These are phyloP conservation scores for Athelia psychrophila DNA, from an alignment of 1,284 basidiomycete genomes.

Conservation along the genomic window DNA sequence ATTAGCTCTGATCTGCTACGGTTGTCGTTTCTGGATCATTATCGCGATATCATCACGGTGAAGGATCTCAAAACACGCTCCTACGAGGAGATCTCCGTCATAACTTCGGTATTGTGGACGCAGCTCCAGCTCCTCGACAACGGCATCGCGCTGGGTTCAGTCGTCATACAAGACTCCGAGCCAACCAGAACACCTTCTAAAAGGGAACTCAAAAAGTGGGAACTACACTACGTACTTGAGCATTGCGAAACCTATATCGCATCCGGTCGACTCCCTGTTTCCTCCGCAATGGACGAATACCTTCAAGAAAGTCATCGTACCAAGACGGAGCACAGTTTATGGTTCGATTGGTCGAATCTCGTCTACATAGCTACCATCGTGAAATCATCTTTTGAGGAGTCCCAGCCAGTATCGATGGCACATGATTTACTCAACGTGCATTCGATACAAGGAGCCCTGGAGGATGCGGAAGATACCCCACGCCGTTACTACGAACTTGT, in stretches of 20 bases:
- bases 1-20: slow-evolving; percentile 49
- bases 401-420: slow-evolving; percentile 22
- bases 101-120: slow-evolving; percentile 55
- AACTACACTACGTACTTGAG: slow-evolving; percentile 52
- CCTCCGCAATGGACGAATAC: slow-evolving; percentile 50
- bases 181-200: slow-evolving; percentile 23
- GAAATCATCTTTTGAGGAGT: slow-evolving; percentile 42
- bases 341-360: slow-evolving; percentile 68
- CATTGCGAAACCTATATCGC: slow-evolving; percentile 51
- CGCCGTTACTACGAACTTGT: slow-evolving; percentile 55
- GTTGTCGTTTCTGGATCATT: slow-evolving; percentile 51
- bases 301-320: slow-evolving; percentile 42
- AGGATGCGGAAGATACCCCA: slow-evolving; percentile 12
- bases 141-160: slow-evolving; percentile 62
- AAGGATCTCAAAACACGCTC: slow-evolving; percentile 42
- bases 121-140: slow-evolving; percentile 66
- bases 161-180: slow-evolving; percentile 42
- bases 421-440: slow-evolving; percentile 46
- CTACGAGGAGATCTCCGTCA: slow-evolving; percentile 69
- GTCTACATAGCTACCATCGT: slow-evolving; percentile 55
- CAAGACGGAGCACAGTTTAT: slow-evolving; percentile 41
- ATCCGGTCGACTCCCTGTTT: slow-evolving; percentile 36
- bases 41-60: slow-evolving; percentile 41
- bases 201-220: slow-evolving; percentile 46
- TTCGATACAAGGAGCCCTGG: slow-evolving; percentile 18